Base-by-base conservation (phyloP, 2,329 filamentous ascomycete genomes). In the Xylariaceae sp. region DNA sequence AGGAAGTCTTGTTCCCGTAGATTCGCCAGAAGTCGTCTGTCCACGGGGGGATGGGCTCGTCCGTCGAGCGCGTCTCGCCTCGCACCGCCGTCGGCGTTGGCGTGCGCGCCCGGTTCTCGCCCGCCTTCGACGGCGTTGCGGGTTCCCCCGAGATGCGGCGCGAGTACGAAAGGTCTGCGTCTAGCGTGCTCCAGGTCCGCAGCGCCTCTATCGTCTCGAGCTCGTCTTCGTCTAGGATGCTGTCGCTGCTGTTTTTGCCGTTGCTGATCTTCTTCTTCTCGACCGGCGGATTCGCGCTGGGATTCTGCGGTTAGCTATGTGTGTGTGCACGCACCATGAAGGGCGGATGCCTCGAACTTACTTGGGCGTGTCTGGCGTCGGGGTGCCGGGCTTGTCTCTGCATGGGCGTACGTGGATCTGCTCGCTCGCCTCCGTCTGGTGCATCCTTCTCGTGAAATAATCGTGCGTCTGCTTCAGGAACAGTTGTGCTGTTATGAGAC, bases 401-500 rank as follows among this genome's bases (percentile, higher is more conserved):
- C 20, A 18, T 23, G 42, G n/a, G 7, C 49, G 47, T 12, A 32
- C 10, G 48, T 61, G 49, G 7, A 29, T 37, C 4, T 14, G 9
- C 48, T 55, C 46, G 4, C 53, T 26, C 0, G 52, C 20, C 20
- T 14, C 19, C 1, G n/a, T 14, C 19, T 50, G 2, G 42, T 62
- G 51, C 47, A 46, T 32, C 32, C 46, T 32, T 12, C 19, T 16
- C 2, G 2, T 16, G 16, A 52, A 59, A 10, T 57, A 21, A n/a
- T 16, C 1, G 18, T 52, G 32, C 3, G 52, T 37, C 50, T 61
- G 61, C 20, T 50, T 65, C 7, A 61, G n/a, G 55, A 59, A 62
- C 18, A 62, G 10, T 2, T 40, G 40, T 14, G 75, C 75, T 0
- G 77, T 79, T 69, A 79, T 78, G 61, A 65, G 75, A 55, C 75